These are phyloP conservation scores for Penicillium aurantiogriseum DNA, from an alignment of 2,329 filamentous ascomycete genomes.

Conservation along the genomic window DNA sequence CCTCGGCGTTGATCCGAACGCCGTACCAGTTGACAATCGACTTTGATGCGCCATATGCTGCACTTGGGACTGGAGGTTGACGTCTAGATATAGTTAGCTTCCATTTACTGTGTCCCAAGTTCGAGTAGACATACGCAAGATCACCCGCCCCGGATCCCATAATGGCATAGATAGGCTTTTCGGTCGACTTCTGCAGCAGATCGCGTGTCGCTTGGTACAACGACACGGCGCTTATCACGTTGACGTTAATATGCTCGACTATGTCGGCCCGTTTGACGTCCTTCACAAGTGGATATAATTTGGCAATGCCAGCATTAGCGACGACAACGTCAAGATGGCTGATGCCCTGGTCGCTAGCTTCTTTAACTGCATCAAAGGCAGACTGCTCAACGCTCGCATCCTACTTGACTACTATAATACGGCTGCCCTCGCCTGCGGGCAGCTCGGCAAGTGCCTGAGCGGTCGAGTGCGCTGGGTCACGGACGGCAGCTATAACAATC, in stretches of 20 bases:
- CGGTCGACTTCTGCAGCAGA: slow-evolving; percentile 29
- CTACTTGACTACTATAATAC: slow-evolving; percentile 33
- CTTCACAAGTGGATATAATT: slow-evolving; percentile 29
- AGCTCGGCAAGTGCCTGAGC: slow-evolving; percentile 24
- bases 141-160: background rate
- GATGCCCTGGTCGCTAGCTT: slow-evolving; percentile 27
- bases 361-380: slow-evolving; percentile 27
- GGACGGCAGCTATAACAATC: slow-evolving; percentile 42
- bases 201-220: slow-evolving; percentile 35
- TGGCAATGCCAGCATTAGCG: slow-evolving; percentile 38
- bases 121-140: background rate
- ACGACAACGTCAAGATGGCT: slow-evolving; percentile 38
- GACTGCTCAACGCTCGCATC: slow-evolving; percentile 30
- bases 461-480: slow-evolving; percentile 28
- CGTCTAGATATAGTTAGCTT: background rate
- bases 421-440: slow-evolving; percentile 28
- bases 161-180: background rate
- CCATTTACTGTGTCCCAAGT: background rate
- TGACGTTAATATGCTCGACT: slow-evolving; percentile 24
- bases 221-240: slow-evolving; percentile 31
- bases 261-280: slow-evolving; percentile 30
- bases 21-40: background rate
- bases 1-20: background rate
- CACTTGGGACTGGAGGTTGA: background rate
- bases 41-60: background rate